These are phyloP conservation scores for Cercospora sp. DNA, from an alignment of 2,329 filamentous ascomycete genomes.

Conservation along the genomic window DNA sequence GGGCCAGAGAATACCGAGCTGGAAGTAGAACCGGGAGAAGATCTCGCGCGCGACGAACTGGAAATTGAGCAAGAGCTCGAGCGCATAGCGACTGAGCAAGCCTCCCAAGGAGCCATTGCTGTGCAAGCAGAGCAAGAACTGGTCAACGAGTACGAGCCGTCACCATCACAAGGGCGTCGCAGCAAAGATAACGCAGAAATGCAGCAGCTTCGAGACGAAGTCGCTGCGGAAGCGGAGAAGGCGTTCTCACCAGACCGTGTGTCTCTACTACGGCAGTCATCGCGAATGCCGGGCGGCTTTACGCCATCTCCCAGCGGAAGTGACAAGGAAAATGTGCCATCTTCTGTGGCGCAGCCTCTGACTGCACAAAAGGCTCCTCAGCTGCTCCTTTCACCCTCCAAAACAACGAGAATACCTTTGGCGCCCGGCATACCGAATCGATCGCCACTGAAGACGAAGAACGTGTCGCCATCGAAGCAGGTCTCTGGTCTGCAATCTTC, in stretches of 20 bases:
- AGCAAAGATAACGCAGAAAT: slow-evolving; percentile 29
- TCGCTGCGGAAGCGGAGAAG: slow-evolving; percentile 22
- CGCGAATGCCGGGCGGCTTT: slow-evolving; percentile 18
- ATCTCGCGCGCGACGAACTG: slow-evolving; percentile 30
- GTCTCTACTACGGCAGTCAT: slow-evolving; percentile 12
- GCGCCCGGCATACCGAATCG: slow-evolving; percentile 44
- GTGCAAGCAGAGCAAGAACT: slow-evolving; percentile 33
- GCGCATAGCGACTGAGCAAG: slow-evolving; percentile 35
- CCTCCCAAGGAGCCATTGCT: slow-evolving; percentile 25
- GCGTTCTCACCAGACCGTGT: slow-evolving; percentile 15
- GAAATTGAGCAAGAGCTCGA: slow-evolving; percentile 39
- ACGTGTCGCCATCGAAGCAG: slow-evolving; percentile 45
- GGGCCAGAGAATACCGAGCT: slow-evolving; percentile 21
- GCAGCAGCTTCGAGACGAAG: slow-evolving; percentile 27
- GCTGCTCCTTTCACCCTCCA: slow-evolving; percentile 32
- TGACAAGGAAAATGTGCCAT: slow-evolving; percentile 43
- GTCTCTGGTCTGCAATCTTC: slow-evolving; percentile 54
- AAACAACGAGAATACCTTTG: slow-evolving; percentile 45
- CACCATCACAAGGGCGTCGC: slow-evolving; percentile 34
- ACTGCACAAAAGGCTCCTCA: slow-evolving; percentile 37
- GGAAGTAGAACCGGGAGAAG: slow-evolving; percentile 22
- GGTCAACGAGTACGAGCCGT: slow-evolving; percentile 40
- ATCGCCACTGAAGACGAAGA: slow-evolving; percentile 26
- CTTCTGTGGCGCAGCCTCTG: slow-evolving; percentile 34
- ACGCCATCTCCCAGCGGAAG: slow-evolving; percentile 36